Evolutionary conservation across 768 basidiomycete genomes (phyloP), one percentile per base, ranked within the genome.

Genomic region (Tulasnella calospora): DNA sequence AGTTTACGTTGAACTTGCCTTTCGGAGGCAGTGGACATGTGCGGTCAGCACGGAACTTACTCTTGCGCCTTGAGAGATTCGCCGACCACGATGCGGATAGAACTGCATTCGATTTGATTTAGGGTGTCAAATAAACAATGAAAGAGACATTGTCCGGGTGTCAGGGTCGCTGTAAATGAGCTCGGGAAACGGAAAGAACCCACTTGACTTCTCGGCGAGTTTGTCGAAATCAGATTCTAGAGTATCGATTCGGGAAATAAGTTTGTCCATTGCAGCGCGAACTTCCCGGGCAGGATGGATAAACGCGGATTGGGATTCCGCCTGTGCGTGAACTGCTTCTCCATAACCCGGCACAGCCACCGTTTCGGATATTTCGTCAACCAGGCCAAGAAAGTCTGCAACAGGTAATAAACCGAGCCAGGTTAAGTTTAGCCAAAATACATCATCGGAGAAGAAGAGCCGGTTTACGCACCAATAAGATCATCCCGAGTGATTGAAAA

Each of bases 161-260:
- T 67, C 33, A 67, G 61, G 61, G 61, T 35, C 33, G 15, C 17
- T 67, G 30, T 23, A 9, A 61, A 67, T 67, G 61, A 67, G 33
- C 33, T 33, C 61, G 23, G 61, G 33, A 67, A 35, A 67, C 61
- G 61, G 61, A 67, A 67, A 36, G 23, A 79, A 87, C 93, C 77
- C 83, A 95, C 95, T 83, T 79, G 93, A 94, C 71, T 92, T 89
- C 83, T 96, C 94, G 3, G 93, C 92, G 81, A 96, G 92, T 80
- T 90, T 89, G 81, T 96, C 95, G 82, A 98, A 96, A 1, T 92
- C 92, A 0, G 89, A 83, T 83, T 94, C 92, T 17, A 96, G 86
- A 35, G 86, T 87, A 79, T 97, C 94, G 90, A 98, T 93, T 83
- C 90, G 92, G 41, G 83, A 84, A 61, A 95, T 86, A 7, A 94